Evolutionary conservation across 129 eudicot species (phyloP).

Genomic region (Gnaphalium uliginosum): DNA sequence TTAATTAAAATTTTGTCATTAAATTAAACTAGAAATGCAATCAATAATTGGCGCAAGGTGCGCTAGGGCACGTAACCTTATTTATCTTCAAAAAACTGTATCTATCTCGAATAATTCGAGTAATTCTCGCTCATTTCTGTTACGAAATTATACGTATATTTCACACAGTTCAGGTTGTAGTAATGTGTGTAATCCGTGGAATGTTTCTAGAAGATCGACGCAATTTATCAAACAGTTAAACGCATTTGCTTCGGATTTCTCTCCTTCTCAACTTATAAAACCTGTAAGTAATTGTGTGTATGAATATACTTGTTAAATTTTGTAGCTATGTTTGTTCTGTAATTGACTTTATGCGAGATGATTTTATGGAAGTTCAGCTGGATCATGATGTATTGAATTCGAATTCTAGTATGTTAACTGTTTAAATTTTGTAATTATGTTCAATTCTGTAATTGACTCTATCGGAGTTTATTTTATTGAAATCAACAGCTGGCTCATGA

Average conservation of each 20-base stretch:
- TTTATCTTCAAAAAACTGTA: constrained; percentile 19
- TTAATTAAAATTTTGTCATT: not conserved
- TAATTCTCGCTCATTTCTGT: not conserved
- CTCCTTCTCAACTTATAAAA: constrained; percentile 41
- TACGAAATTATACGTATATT: constrained; percentile 4
- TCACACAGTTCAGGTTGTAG: constrained; percentile 16
- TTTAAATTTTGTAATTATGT: not conserved
- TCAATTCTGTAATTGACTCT: not conserved
- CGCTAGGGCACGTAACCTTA: constrained; percentile 30
- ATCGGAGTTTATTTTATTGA: too few relatives aligned
- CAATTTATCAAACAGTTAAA: constrained; percentile 32
- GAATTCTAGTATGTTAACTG: not conserved
- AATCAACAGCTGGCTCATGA: not conserved
- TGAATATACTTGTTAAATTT: not conserved
- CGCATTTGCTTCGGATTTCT: constrained; percentile 56
- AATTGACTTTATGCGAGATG: not conserved
- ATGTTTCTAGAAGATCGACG: constrained; percentile 40
- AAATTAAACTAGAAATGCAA: constrained; percentile 34
- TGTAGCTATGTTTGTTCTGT: not conserved
- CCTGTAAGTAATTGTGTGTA: constrained; percentile 36
- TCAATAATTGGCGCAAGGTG: constrained; percentile 36
- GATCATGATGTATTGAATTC: not conserved
- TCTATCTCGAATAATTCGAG: constrained; percentile 17
- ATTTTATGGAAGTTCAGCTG: not conserved
- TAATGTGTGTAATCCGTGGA: constrained; percentile 29